Conservation (phyloP, 1,139 yeast genomes). For the Pichia kudriavzevii region DNA sequence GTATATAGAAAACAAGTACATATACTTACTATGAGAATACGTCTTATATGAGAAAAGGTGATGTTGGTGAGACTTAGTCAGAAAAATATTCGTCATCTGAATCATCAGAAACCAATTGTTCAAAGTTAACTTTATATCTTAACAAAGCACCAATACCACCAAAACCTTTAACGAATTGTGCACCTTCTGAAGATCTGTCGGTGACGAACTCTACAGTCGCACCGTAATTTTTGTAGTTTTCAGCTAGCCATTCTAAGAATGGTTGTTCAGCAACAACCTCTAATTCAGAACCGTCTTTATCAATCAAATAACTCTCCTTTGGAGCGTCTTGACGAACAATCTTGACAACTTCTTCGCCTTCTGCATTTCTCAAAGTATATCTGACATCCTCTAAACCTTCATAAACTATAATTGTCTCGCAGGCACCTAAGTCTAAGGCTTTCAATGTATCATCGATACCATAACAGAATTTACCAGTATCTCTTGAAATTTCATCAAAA, state of each 20-base stretch:
- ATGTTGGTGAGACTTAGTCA: constrained; percentile 33
- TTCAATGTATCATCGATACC: constrained; percentile 95
- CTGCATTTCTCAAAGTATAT: constrained; percentile 77
- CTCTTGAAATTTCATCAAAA: constrained; percentile 96
- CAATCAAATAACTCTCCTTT: constrained; percentile 70
- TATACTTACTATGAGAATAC: not conserved
- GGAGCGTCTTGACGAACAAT: constrained; percentile 66
- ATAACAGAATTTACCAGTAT: constrained; percentile 93
- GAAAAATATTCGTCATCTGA: constrained; percentile 70
- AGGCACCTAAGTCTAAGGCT: constrained; percentile 93
- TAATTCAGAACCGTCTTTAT: constrained; percentile 83
- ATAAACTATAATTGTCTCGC: constrained; percentile 85
- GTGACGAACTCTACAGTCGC: constrained; percentile 94
- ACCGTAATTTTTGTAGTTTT: constrained; percentile 88
- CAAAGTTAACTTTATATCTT: constrained; percentile 95
- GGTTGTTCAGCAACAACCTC: constrained; percentile 77
- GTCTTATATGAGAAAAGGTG: not conserved
- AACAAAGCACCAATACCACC: constrained; percentile 98
- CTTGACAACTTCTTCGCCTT: constrained; percentile 69
- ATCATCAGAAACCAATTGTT: constrained; percentile 82
- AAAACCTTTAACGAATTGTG: constrained; percentile 94
- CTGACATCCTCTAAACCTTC: constrained; percentile 84
- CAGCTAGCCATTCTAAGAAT: constrained; percentile 95
- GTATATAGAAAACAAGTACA: constrained; percentile 1
- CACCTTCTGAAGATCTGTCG: constrained; percentile 95